Conservation (phyloP, 495 filamentous ascomycete genomes). For the Staphylotrichum longicolle region DNA sequence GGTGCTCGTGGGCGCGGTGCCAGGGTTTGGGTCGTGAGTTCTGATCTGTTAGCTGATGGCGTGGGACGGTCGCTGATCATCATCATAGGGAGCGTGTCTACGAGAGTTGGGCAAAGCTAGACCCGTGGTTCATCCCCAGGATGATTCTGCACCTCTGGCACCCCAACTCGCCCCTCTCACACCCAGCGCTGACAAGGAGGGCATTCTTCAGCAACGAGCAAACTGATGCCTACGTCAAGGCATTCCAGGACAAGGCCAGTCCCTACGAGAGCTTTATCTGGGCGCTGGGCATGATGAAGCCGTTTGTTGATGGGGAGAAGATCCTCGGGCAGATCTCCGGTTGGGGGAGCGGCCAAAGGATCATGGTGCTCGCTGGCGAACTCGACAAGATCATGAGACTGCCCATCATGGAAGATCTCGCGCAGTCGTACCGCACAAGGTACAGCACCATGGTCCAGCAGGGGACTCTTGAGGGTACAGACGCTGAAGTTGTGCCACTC, state of each 20-base stretch:
- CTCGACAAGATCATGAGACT: slow-evolving; percentile 32
- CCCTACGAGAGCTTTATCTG: slow-evolving; percentile 48
- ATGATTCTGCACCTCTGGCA: slow-evolving; percentile 45
- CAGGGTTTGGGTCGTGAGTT: slow-evolving; percentile 48
- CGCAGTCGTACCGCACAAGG: slow-evolving; percentile 47
- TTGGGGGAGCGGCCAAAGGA: slow-evolving; percentile 22
- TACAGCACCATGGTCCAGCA: slow-evolving; percentile 61
- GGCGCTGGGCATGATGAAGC: slow-evolving; percentile 43
- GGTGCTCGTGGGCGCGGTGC: slow-evolving; percentile 41
- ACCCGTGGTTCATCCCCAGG: slow-evolving; percentile 45
- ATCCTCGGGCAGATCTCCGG: slow-evolving; percentile 39
- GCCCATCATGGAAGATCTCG: slow-evolving; percentile 33
- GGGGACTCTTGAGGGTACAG: slow-evolving; percentile 74
- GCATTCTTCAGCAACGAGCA: slow-evolving; percentile 44
- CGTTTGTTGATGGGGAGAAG: slow-evolving; percentile 38
- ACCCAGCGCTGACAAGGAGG: slow-evolving; percentile 38
- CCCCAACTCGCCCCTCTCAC: slow-evolving; percentile 48
- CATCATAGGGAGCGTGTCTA: slow-evolving; percentile 38
- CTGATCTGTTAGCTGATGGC: neutral
- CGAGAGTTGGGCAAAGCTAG: slow-evolving; percentile 43
- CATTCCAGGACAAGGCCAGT: slow-evolving; percentile 37
- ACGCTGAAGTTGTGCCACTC: slow-evolving; percentile 52
- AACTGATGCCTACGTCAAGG: slow-evolving; percentile 29
- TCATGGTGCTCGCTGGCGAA: slow-evolving; percentile 44
- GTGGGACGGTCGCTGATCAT: neutral